phyloP scores from a whole-genome alignment of 257 asterid genomes.

The Phtheirospermum japonicum region DNA sequence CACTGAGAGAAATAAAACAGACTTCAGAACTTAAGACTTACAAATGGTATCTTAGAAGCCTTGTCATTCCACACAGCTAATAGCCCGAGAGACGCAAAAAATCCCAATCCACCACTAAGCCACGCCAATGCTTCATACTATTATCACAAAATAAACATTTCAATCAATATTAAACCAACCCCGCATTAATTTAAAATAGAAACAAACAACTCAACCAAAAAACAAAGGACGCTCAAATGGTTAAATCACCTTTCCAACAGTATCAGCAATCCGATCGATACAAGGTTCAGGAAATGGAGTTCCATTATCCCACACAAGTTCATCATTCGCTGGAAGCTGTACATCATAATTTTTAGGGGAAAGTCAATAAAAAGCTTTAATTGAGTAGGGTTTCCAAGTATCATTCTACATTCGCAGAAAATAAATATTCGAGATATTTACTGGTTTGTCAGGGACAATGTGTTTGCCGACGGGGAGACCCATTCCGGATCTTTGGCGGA shows the following conservation, averaged over 20 bases:
- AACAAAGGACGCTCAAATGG: neutral
- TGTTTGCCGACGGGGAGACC: constrained; percentile 95
- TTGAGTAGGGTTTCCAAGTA: neutral
- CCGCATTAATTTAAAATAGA: neutral
- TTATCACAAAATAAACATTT: constrained; percentile 18
- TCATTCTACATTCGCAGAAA: neutral
- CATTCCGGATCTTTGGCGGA: constrained; percentile 91
- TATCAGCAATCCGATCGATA: constrained; percentile 87
- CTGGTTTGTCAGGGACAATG: constrained; percentile 87
- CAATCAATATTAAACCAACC: constrained; percentile 11
- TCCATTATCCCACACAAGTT: constrained; percentile 89
- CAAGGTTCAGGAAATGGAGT: constrained; percentile 93
- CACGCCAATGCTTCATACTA: constrained; percentile 95
- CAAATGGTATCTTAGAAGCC: constrained; percentile 83
- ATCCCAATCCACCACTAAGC: constrained; percentile 80
- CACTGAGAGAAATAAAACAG: neutral
- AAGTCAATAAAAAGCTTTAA: constrained; percentile 7
- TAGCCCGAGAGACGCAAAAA: constrained; percentile 67
- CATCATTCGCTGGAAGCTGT: constrained; percentile 79
- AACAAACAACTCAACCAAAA: neutral
- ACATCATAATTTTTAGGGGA: constrained; percentile 20
- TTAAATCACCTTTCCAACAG: constrained; percentile 74
- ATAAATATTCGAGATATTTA: constrained; percentile 16
- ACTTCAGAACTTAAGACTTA: constrained; percentile 44
- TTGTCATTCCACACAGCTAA: constrained; percentile 87